Evolutionary conservation across 164 flowering plant genomes (phyloP).

Genomic region (Brasenia schreberi): DNA sequence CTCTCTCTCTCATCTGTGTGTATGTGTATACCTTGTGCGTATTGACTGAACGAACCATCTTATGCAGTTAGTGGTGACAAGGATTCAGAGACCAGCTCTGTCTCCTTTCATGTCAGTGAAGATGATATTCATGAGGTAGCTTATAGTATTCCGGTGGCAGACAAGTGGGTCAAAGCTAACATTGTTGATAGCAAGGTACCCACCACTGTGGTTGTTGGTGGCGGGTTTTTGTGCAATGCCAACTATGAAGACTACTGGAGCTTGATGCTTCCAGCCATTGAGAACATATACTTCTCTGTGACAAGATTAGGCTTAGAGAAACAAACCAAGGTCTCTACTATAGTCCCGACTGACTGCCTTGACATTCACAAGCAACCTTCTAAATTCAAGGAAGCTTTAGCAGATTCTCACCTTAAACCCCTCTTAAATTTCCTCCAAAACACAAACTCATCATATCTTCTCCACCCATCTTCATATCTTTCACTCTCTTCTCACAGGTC

Average conservation of each 20-base stretch:
- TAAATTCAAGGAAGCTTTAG: slow-evolving; percentile 15
- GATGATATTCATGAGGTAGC: slow-evolving; percentile 40
- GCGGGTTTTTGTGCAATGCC: slow-evolving; percentile 27
- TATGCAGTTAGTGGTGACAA: slow-evolving; percentile 1
- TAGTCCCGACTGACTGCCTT: slow-evolving; percentile 35
- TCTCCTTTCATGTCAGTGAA: slow-evolving; percentile 32
- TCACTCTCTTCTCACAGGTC: slow-evolving; percentile 23
- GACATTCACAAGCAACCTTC: slow-evolving; percentile 2
- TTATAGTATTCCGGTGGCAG: slow-evolving; percentile 45
- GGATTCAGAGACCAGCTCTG: slow-evolving; percentile 6
- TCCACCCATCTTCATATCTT: slow-evolving; percentile 7
- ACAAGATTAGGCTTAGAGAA: slow-evolving; percentile 64
- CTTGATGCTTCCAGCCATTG: slow-evolving; percentile 36
- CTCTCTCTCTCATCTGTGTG: not conserved
- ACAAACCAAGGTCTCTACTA: slow-evolving; percentile 47
- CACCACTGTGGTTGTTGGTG: slow-evolving; percentile 54
- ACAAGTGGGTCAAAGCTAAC: slow-evolving; percentile 52
- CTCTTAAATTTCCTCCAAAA: slow-evolving; percentile 29
- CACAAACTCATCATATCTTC: slow-evolving; percentile 36
- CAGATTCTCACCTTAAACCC: slow-evolving; percentile 28
- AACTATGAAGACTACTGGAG: slow-evolving; percentile 21
- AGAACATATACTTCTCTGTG: slow-evolving; percentile 52
- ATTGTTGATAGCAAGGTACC: slow-evolving; percentile 41
- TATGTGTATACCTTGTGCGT: not conserved
- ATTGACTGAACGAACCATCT: not conserved